Evolutionary conservation across 495 filamentous ascomycete genomes (phyloP), one percentile per base, ranked within the genome.

Genomic region (Glarea lozoyensis): DNA sequence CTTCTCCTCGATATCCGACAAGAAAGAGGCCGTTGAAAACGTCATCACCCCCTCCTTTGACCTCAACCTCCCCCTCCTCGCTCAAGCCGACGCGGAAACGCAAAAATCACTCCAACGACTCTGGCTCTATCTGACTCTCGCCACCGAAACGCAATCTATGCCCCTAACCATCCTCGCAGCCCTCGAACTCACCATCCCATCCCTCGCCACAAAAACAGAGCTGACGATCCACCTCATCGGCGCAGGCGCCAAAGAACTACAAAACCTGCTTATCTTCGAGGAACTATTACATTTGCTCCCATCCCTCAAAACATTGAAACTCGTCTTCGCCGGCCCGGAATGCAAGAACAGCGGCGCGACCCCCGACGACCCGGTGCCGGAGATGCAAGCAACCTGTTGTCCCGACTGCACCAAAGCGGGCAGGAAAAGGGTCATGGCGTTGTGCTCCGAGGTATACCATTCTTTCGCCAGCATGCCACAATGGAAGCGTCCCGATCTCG

Each of bases 221-320:
- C 1, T 49, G 18, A 34, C 21, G 2, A 32, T 49, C 1, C 40
- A 49, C 23, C 6, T 49, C 12, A 35, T 49, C 17, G 46, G 46
- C 11, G 46, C 40, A 3, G 30, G 16, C 10, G 9, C 23, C 1
- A 27, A 13, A 19, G 46, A 49, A 32, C 33, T 49, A 11, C 27
- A n/a, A 3, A n/a, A 33, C 11, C 18, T 49, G 1, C 25, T 36
- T 27, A 16, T 20, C 2, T 49, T 49, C 17, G 46, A 49, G 24
- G 46, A 49, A 13, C 3, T 49, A 10, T 21, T 49, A 5, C 46
- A 49, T 23, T 21, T 49, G 4, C 36, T 49, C 1, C 40, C 46
- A 16, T 20, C 21, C 1, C 25, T 49, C 9, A 13, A 33, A 10
- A 22, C 10, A 2, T 13, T 49, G 1, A 33, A 45, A 4, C 10